Conservation (phyloP, 169 alveolate genomes). For the Plasmodium adleri region DNA sequence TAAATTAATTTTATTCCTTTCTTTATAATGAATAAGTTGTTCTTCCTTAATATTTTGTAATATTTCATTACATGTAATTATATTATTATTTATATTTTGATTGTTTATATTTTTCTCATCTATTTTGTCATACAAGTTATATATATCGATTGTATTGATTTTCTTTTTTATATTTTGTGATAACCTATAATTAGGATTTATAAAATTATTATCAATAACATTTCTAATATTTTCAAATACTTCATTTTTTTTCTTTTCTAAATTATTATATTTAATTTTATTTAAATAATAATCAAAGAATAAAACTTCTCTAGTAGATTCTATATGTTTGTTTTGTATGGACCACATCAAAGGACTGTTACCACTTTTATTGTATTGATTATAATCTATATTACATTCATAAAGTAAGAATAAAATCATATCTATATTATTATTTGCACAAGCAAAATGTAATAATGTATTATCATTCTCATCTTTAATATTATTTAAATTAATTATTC, state of each 20-base stretch:
- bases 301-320: conserved; percentile 78
- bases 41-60: conserved; percentile 11
- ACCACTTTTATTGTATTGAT: conserved; percentile 78
- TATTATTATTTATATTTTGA: too few species aligned
- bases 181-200: conserved; percentile 23
- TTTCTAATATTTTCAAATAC: conserved; percentile 45
- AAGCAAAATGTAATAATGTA: conserved; percentile 81
- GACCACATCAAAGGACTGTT: conserved; percentile 87
- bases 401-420: conserved; percentile 78
- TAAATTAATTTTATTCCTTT: conserved; percentile 67
- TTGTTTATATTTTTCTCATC: not conserved
- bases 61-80: too few species aligned
- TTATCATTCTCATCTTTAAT: conserved; percentile 77
- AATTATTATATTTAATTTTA: conserved; percentile 50
- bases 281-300: conserved; percentile 79
- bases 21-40: conserved; percentile 35
- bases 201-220: not conserved
- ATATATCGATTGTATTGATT: conserved; percentile 25
- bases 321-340: conserved; percentile 81
- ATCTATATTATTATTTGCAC: conserved; percentile 83
- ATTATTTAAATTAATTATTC: conserved; percentile 51
- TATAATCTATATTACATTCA: conserved; percentile 79
- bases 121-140: conserved; percentile 23
- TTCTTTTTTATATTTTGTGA: conserved; percentile 29
- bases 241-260: conserved; percentile 48